Evolutionary conservation across 257 asterid species (phyloP).

Genomic region (Solanum paucissectum): DNA sequence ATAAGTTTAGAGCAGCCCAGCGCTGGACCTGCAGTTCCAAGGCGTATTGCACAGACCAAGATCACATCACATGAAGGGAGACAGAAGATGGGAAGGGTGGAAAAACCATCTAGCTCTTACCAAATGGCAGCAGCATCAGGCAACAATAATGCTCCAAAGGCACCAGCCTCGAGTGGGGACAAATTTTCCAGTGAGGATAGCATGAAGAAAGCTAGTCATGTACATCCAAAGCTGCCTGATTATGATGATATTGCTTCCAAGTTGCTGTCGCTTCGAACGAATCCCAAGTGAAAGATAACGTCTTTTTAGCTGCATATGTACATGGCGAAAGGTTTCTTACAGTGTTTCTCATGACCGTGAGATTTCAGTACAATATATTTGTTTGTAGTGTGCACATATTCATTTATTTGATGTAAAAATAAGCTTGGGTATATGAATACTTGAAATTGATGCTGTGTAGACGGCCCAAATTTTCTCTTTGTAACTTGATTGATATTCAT

Average conservation of each 20-base stretch:
- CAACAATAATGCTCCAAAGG: slow-evolving; percentile 16
- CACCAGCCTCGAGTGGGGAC: slow-evolving; percentile 10
- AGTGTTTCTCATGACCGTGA: background rate
- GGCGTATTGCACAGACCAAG: slow-evolving; percentile 18
- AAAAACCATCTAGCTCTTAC: slow-evolving; percentile 15
- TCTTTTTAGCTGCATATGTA: background rate
- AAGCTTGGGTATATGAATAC: background rate
- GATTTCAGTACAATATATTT: background rate
- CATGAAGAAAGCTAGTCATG: slow-evolving; percentile 59
- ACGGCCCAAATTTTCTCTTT: background rate
- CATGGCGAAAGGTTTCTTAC: background rate
- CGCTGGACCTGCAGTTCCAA: slow-evolving; percentile 18
- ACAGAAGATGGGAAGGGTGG: slow-evolving; percentile 17
- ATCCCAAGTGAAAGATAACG: slow-evolving; percentile 13
- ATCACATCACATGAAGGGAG: slow-evolving; percentile 8
- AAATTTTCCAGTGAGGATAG: slow-evolving; percentile 23
- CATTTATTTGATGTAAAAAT: background rate
- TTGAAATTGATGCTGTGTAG: background rate
- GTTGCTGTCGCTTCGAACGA: slow-evolving; percentile 37
- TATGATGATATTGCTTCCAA: slow-evolving; percentile 41
- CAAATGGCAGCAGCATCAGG: slow-evolving; percentile 9
- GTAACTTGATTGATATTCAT: background rate
- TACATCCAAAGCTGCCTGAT: slow-evolving; percentile 92
- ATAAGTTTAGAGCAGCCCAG: slow-evolving; percentile 23
- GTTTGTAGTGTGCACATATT: background rate